Evolutionary conservation across 2,329 filamentous ascomycete genomes (phyloP).

Genomic region (Zasmidium angulare): DNA sequence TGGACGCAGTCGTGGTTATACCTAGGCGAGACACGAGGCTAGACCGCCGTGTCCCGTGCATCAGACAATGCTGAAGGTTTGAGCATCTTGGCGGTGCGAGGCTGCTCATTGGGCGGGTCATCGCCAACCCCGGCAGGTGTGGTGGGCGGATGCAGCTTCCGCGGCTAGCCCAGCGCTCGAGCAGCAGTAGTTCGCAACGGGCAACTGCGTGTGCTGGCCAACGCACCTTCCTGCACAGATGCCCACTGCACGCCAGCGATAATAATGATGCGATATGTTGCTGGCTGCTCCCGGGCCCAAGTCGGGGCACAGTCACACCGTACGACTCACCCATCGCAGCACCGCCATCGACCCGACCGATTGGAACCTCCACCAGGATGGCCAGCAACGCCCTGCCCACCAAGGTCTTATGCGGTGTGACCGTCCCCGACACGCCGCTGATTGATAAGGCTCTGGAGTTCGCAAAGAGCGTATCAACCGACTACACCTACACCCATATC

Average conservation of each 20-base stretch:
- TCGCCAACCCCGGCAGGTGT: not conserved
- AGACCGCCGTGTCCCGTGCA: too few species aligned
- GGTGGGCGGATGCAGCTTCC: not conserved
- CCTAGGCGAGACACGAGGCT: too few species aligned
- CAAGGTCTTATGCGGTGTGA: slow-evolving; percentile 31
- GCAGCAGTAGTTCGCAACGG: not conserved
- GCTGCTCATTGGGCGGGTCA: not conserved
- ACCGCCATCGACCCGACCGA: not conserved
- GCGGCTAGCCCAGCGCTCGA: not conserved
- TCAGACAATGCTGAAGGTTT: not conserved
- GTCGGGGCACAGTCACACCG: not conserved
- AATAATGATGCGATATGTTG: too few species aligned
- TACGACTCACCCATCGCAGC: not conserved
- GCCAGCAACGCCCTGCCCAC: slow-evolving; percentile 7
- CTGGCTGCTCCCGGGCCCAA: not conserved
- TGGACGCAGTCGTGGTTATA: too few species aligned
- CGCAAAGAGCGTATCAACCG: slow-evolving; percentile 31
- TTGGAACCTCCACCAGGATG: not conserved
- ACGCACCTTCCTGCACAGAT: not conserved
- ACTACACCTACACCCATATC: slow-evolving; percentile 42
- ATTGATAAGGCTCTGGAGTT: slow-evolving; percentile 38
- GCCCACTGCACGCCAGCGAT: not conserved
- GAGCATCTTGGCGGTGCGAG: not conserved
- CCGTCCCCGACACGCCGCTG: slow-evolving; percentile 38
- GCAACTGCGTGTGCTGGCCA: not conserved